phyloP scores from a whole-genome alignment of 805 yeast genomes.

The Yarrowia sp. region DNA sequence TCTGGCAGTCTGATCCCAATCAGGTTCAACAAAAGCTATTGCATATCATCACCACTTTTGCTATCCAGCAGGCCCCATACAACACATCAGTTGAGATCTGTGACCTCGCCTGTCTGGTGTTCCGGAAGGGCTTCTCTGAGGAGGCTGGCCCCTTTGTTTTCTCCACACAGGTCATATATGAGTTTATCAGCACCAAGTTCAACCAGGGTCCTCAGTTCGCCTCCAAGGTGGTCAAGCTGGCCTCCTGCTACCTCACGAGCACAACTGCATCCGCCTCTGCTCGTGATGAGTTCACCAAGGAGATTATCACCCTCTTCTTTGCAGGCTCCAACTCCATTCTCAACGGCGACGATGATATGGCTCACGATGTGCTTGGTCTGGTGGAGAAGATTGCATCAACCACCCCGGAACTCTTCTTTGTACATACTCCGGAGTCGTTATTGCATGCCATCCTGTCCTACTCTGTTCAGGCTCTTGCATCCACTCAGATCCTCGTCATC shows the following conservation, averaged over 20 bases:
- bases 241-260: constrained; percentile 45
- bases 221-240: constrained; percentile 46
- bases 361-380: constrained; percentile 22
- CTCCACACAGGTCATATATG: constrained; percentile 52
- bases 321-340: constrained; percentile 15
- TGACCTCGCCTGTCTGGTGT: constrained; percentile 67
- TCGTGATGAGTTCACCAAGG: constrained; percentile 11
- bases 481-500: constrained; percentile 63
- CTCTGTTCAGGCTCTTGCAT: constrained; percentile 51
- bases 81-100: constrained; percentile 58
- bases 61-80: constrained; percentile 53
- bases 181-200: constrained; percentile 52
- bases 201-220: constrained; percentile 44
- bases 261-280: not conserved
- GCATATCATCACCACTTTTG: constrained; percentile 53
- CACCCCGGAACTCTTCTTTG: constrained; percentile 28
- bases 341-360: constrained; percentile 14
- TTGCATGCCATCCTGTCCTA: constrained; percentile 17
- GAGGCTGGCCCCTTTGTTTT: constrained; percentile 73
- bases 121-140: constrained; percentile 71
- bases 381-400: constrained; percentile 29
- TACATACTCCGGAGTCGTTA: constrained; percentile 22
- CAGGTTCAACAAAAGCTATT: constrained; percentile 55
- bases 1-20: constrained; percentile 47
- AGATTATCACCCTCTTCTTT: constrained; percentile 19